Base-by-base conservation (phyloP, 352 stramenopile genomes). In the Aphanomyces invadans region DNA sequence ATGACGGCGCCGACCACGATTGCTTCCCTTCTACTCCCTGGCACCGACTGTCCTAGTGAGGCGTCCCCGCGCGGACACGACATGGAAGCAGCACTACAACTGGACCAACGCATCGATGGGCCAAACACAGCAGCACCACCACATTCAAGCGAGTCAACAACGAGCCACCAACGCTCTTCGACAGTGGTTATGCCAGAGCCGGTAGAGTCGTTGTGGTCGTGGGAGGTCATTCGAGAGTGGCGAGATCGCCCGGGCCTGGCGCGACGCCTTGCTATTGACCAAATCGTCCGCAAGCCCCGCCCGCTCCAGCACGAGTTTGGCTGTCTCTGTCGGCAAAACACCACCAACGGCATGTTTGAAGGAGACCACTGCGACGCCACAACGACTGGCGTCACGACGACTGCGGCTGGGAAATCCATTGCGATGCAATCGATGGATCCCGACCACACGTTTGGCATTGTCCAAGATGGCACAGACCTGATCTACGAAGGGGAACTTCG, bases 331-430 rank as follows among this genome's bases (percentile, higher is more conserved):
- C 49, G 49, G 5, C 29, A 21, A 1, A 26, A 57, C 12, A 57
- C 49, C 21, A 33, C 49, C 49, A 57, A 57, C 23, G 49, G 60
- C 19, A 67, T 32, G 12, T 67, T 67, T 59, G 42, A 67, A 67
- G 60, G 60, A 9, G n/a, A 36, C 19, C 29, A 32, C n/a, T 46
- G 17, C 17, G 7, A 19, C 1, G 42, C 7, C 32, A 44, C 28
- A 25, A 59, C 21, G 3, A 57, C 25, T 23, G 60, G 60, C n/a
- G 60, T 67, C 42, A 51, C 48, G 15, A 57, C 60, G 19, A 42
- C 60, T 2, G 19, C 60, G 15, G 33, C 12, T 23, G 45, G 60
- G 4, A 39, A 52, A 19, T 53, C 55, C 17, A 52, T 63, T 28
- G 36, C 55, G 42, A 54, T 63, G 55, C 36, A 53, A n/a, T 63